These are phyloP conservation scores for Solanum chacoense DNA, from an alignment of 305 asterid genomes.

Conservation along the genomic window DNA sequence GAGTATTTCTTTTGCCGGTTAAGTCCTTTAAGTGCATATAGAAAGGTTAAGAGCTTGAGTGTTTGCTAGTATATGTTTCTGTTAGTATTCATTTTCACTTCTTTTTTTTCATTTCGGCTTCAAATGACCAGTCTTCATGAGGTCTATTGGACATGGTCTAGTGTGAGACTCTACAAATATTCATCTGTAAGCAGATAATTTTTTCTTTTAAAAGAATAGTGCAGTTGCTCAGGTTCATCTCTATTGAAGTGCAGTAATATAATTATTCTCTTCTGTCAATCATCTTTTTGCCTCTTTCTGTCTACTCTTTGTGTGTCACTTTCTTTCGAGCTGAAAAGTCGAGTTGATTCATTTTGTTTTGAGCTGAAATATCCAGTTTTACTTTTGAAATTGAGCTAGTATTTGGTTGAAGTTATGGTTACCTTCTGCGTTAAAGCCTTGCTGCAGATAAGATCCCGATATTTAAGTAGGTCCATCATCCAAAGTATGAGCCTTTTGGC, in stretches of 20 bases:
- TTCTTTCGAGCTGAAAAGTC: background rate
- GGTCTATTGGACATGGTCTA: background rate
- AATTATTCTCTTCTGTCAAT: background rate
- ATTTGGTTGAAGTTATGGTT: background rate
- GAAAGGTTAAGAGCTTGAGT: background rate
- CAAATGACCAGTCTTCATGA: background rate
- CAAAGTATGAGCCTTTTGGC: background rate
- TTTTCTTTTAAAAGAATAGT: background rate
- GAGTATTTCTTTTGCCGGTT: background rate
- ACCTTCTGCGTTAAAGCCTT: background rate
- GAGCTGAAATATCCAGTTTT: background rate
- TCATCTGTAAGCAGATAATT: background rate
- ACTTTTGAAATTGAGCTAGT: background rate
- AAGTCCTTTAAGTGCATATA: background rate
- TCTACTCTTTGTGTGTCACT: background rate
- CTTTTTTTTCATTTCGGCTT: background rate
- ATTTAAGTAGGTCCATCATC: background rate
- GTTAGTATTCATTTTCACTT: background rate
- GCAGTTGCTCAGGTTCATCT: background rate
- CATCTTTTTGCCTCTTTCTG: background rate
- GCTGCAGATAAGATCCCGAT: background rate
- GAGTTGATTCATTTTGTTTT: background rate
- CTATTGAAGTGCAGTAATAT: background rate
- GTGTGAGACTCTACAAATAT: background rate
- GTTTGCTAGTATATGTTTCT: background rate